A percentile compares a stretch with the other conserved stretches of the same genome.
These are phyloP conservation scores for Dipteronia dyeriana DNA, from an alignment of 345 rosid genomes.

Conservation along the genomic window DNA sequence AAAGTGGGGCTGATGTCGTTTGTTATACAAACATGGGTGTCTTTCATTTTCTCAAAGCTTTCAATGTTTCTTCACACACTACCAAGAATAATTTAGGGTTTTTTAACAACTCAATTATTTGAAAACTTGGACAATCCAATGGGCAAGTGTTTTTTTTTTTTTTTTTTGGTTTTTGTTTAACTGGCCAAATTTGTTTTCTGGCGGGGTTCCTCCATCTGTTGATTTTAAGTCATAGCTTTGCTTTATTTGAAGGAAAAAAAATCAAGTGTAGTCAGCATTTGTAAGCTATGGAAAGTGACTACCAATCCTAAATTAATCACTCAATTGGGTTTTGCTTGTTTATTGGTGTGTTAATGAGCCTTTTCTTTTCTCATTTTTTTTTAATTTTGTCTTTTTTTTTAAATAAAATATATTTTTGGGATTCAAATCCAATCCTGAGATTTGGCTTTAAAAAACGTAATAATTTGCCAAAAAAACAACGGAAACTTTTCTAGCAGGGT, in stretches of 20 bases:
- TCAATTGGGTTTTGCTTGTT: not conserved
- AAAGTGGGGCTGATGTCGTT: conserved; percentile 22
- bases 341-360: not conserved
- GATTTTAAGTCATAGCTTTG: not conserved
- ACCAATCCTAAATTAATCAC: not conserved
- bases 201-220: not conserved
- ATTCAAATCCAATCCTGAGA: not conserved
- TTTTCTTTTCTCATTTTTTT: not conserved
- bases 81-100: conserved; percentile 11
- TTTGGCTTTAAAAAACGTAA: not conserved
- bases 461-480: no score
- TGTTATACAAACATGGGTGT: conserved; percentile 11
- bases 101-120: conserved; percentile 23
- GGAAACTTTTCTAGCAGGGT: no score
- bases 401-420: not conserved
- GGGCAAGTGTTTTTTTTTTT: not conserved
- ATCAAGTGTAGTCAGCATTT: not conserved
- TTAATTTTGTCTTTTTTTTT: not conserved
- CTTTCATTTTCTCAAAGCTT: conserved; percentile 14
- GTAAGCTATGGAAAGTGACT: conserved; percentile 13
- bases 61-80: not conserved
- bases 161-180: conserved; percentile 10
- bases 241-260: not conserved
- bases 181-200: not conserved
- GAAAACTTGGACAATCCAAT: not conserved